Evolutionary conservation across 495 filamentous ascomycete species (phyloP), one percentile per base, ranked within the genome.

Genomic region (Xylaria bambusicola): DNA sequence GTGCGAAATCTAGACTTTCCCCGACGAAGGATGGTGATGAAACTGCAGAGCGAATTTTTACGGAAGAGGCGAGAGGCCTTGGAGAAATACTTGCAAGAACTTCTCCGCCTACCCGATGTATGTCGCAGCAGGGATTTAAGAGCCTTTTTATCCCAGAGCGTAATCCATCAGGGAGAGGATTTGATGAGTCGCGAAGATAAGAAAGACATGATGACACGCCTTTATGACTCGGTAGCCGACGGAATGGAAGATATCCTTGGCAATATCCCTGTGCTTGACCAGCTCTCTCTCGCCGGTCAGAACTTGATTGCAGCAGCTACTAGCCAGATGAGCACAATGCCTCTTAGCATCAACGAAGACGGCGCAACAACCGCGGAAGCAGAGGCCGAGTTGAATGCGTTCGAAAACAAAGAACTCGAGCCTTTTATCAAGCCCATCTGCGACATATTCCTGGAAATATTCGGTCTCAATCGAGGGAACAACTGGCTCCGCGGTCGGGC

Each of bases 391-490:
- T 79, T 99, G 21, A 90, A 89, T 45, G 95, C 95, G 5, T 98
- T 96, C 63, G 94, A 97, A 66, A 85, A 91, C 61, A 86, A 87
- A 57, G 91, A 96, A 64, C 78, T 91, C 0, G 91, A 96, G 67
- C 95, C 95, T 6, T 97, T 99, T 71, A 92, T 99, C 62, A 98
- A 96, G 67, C 95, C 95, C 7, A 96, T 99, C 62, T 97, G 92
- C 72, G 94, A 99, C 71, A 84, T 98, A 52, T 99, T 99, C 72
- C 85, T 98, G 38, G 95, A 98, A 75, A 82, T 91, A 10, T 99
- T 99, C 71, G 92, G 97, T 69, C 82, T 98, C 24, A 96, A 97
- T 68, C 85, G 87, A 27, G 93, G 92, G 17, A 96, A 93, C 72
- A 98, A 95, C 70, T 92, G 88, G 88, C 84, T 99, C 6, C 89